Conservation (phyloP, 2,329 filamentous ascomycete species). For the Exophiala oligosperma region DNA sequence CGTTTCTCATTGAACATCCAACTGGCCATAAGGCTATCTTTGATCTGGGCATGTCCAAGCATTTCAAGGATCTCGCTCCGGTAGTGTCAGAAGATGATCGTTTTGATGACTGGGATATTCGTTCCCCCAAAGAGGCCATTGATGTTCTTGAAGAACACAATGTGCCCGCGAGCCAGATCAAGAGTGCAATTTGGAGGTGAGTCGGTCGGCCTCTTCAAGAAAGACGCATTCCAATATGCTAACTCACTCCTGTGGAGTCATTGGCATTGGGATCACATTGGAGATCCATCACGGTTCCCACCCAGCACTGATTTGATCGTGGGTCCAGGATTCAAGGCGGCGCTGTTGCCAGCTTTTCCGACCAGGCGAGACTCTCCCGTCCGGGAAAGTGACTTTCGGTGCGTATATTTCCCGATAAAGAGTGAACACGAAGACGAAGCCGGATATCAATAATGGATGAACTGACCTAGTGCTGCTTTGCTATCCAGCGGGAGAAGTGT, state of each 20-base stretch:
- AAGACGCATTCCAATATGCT: neutral
- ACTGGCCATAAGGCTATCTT: conserved; percentile 25
- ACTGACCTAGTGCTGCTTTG: neutral
- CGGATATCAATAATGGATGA: too few relatives aligned
- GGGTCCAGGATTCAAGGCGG: conserved; percentile 52
- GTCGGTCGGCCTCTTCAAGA: neutral
- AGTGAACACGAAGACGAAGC: neutral
- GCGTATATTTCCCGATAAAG: neutral
- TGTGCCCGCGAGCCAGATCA: neutral
- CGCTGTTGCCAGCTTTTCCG: conserved; percentile 51
- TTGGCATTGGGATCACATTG: conserved; percentile 46
- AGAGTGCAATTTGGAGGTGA: neutral
- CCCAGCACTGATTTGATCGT: conserved; percentile 49
- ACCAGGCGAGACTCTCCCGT: conserved; percentile 37
- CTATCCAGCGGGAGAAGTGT: neutral
- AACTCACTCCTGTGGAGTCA: conserved; percentile 22
- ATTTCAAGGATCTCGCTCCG: conserved; percentile 24
- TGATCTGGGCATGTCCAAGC: conserved; percentile 35
- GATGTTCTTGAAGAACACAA: neutral
- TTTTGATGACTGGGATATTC: neutral
- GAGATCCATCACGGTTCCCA: conserved; percentile 51
- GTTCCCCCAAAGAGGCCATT: neutral
- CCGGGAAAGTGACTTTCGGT: conserved; percentile 37
- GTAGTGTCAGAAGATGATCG: neutral
- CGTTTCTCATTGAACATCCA: conserved; percentile 8